These are phyloP conservation scores for Talaromyces piceae DNA, from an alignment of 2,329 filamentous ascomycete genomes.

Conservation along the genomic window DNA sequence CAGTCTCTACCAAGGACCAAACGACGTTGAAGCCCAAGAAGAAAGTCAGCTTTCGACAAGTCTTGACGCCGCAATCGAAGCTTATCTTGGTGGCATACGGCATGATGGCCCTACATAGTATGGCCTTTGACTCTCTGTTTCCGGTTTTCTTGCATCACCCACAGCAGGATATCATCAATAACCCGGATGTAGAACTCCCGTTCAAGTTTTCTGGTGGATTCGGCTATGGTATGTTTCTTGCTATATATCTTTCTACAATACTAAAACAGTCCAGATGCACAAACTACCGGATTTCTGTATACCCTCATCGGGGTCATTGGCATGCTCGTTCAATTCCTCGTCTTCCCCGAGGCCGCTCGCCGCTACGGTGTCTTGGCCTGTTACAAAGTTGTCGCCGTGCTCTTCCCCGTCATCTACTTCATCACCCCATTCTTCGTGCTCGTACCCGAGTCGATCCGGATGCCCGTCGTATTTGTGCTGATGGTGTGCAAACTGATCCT, in stretches of 20 bases:
- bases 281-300: slow-evolving; percentile 76
- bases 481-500: slow-evolving; percentile 68
- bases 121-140: slow-evolving; percentile 80
- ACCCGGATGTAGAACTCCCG: slow-evolving; percentile 56
- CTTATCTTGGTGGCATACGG: slow-evolving; percentile 73
- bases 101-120: slow-evolving; percentile 70
- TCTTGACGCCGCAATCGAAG: slow-evolving; percentile 66
- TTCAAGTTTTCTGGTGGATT: slow-evolving; percentile 81
- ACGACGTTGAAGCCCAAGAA: slow-evolving; percentile 2
- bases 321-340: slow-evolving; percentile 74
- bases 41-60: slow-evolving; percentile 47
- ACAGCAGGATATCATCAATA: slow-evolving; percentile 44
- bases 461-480: slow-evolving; percentile 54
- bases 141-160: slow-evolving; percentile 84
- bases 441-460: slow-evolving; percentile 45
- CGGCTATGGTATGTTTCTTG: slow-evolving; percentile 45
- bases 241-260: not conserved
- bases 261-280: slow-evolving; percentile 45
- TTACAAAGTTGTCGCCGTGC: slow-evolving; percentile 58
- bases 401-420: slow-evolving; percentile 70
- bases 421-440: slow-evolving; percentile 75
- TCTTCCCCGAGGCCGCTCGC: slow-evolving; percentile 71
- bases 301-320: slow-evolving; percentile 73
- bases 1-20: slow-evolving; percentile 8
- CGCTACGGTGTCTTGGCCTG: slow-evolving; percentile 67